Evolutionary conservation across 2,329 filamentous ascomycete species (phyloP), one percentile per base, ranked within the genome.

Genomic region (Aspergillus aculeatinus): DNA sequence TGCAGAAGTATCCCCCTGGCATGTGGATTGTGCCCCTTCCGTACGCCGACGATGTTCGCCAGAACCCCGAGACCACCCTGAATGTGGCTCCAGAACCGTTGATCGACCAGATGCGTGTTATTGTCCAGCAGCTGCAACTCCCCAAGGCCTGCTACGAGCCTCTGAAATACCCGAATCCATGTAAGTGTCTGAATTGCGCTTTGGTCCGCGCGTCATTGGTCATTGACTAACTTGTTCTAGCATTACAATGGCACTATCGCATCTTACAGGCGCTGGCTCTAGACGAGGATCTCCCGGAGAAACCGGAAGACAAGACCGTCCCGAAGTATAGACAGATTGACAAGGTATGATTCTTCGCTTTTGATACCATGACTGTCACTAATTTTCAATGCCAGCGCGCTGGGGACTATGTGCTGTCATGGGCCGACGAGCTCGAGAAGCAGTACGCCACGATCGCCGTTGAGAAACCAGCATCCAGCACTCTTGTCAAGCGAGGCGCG

Each of bases 201-300:
- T 29, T 10, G 7, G 10, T 4, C 29, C 21, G 16, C 7, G 3
- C 21, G 2, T 12, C 1, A 11, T 4, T 21, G 5, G 7, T 11
- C 4, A 6, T 11, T 42, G 19, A 23, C 35, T 56, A 25, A 57
- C 23, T 14, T 49, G 33, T 14, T n/a, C 14, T 53, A 71, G 85
- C 90, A 9, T 81, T 99, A 25, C 95, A 99, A 77, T 99, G 94
- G 93, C 95, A 98, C 78, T 99, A 98, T 80, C 89, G 87, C 63
- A 96, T 99, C 50, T 80, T 99, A 0, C 95, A 99, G 76, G 89
- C 91, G 6, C 83, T 97, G 59, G 95, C 95, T 0, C 82, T 99
- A 0, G 93, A 96, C 39, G 95, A 99, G 72, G 93, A 97, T 66
- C 79, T 96, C 1, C 93, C 93, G 0, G 88, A 90, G 21, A 77